Conservation (phyloP, 768 basidiomycete species). For the Dacryopinax spathularia region DNA sequence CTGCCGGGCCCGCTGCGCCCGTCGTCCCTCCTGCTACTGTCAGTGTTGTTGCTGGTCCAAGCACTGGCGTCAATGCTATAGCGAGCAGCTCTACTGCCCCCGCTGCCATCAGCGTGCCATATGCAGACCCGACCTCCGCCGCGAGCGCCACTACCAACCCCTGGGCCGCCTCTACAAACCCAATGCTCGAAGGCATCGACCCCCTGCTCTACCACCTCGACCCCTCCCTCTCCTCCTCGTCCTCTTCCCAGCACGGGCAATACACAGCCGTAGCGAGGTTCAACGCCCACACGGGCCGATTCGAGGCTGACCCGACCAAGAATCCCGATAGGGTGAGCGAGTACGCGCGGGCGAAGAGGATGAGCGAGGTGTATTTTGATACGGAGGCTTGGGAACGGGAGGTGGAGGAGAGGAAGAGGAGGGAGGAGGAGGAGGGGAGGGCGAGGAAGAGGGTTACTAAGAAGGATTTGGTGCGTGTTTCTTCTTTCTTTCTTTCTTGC, state of each 20-base stretch:
- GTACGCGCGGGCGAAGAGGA: conserved; percentile 65
- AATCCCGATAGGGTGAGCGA: conserved; percentile 37
- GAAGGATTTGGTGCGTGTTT: conserved; percentile 59
- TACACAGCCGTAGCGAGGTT: conserved; percentile 32
- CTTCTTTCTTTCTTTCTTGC: not conserved
- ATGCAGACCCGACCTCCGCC: conserved; percentile 5
- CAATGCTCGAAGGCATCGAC: conserved; percentile 55
- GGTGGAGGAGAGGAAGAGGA: conserved; percentile 33
- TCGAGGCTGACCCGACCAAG: conserved; percentile 57
- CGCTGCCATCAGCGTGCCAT: not conserved
- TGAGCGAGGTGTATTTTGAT: conserved; percentile 83
- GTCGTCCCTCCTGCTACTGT: not conserved
- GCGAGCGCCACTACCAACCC: conserved; percentile 25
- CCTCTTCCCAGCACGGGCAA: conserved; percentile 25
- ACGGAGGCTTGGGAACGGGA: conserved; percentile 66
- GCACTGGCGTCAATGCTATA: not conserved
- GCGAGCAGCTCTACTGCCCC: not conserved
- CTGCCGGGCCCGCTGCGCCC: not conserved
- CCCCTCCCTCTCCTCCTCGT: conserved; percentile 31
- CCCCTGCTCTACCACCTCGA: conserved; percentile 69
- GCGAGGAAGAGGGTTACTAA: conserved; percentile 68
- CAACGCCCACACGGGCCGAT: conserved; percentile 61
- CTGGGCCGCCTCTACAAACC: conserved; percentile 30
- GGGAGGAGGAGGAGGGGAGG: conserved; percentile 42
- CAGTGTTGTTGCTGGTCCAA: not conserved